These are phyloP conservation scores for Aphanomyces stellatus DNA, from an alignment of 352 stramenopile genomes.

Conservation along the genomic window DNA sequence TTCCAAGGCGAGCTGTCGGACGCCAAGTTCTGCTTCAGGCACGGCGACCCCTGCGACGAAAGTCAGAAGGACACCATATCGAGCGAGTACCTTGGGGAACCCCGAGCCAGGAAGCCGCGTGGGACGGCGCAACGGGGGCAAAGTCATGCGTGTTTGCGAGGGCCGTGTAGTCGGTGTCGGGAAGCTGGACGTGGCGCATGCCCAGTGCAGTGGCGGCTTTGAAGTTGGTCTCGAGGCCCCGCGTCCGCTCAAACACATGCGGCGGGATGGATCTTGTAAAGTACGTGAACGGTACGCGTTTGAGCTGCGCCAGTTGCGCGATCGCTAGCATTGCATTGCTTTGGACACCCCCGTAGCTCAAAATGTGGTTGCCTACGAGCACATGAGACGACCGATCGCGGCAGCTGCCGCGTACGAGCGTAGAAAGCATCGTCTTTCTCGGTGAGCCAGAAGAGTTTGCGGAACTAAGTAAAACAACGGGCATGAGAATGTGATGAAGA, in stretches of 20 bases:
- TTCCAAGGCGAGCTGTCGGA: conserved; percentile 50
- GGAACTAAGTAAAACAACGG: conserved; percentile 38
- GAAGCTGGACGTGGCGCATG: conserved; percentile 58
- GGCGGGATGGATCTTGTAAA: conserved; percentile 26
- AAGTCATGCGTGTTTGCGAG: conserved; percentile 24
- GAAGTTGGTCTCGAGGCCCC: conserved; percentile 33
- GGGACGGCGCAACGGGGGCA: not conserved
- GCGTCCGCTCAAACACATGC: not conserved
- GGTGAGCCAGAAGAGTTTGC: conserved; percentile 75
- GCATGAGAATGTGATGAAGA: conserved; percentile 2
- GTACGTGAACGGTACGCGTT: conserved; percentile 74
- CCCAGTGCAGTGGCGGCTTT: conserved; percentile 33
- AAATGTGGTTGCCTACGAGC: conserved; percentile 34
- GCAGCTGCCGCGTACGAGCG: conserved; percentile 23
- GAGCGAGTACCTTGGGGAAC: conserved; percentile 10
- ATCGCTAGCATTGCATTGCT: conserved; percentile 84
- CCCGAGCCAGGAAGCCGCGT: conserved; percentile 26
- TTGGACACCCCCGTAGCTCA: conserved; percentile 71
- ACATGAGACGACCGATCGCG: not conserved
- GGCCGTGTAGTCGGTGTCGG: conserved; percentile 31
- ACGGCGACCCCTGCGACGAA: conserved; percentile 43
- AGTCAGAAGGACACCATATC: not conserved
- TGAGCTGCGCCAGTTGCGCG: conserved; percentile 64
- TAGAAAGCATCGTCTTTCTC: conserved; percentile 55
- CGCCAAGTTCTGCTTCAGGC: conserved; percentile 42